Percentiles rank a stretch among this genome's conserved stretches.
These are phyloP conservation scores for Leptodermis oblonga DNA, from an alignment of 257 asterid species.

Conservation along the genomic window DNA sequence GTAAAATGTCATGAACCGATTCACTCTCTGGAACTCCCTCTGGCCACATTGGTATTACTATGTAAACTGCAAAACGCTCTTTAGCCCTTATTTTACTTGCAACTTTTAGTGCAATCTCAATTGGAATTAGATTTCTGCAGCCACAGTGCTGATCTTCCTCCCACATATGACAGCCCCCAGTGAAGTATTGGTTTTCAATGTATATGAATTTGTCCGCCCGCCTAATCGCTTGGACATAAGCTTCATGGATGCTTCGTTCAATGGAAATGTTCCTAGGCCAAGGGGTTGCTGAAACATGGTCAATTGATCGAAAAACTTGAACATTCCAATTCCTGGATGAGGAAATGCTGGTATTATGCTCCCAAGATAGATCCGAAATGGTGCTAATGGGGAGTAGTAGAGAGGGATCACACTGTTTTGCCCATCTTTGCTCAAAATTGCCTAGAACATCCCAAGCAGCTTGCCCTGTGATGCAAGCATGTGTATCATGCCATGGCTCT, in stretches of 20 bases:
- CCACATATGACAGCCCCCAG: conserved; percentile 90
- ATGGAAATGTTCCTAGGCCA: conserved; percentile 36
- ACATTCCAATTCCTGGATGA: conserved; percentile 55
- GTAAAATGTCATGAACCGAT: conserved; percentile 65
- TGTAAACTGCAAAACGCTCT: conserved; percentile 57
- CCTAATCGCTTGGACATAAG: conserved; percentile 80
- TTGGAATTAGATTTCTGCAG: conserved; percentile 74
- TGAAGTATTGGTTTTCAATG: conserved; percentile 84
- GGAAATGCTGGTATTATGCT: conserved; percentile 23
- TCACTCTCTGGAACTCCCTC: conserved; percentile 86
- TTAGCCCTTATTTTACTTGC: conserved; percentile 54
- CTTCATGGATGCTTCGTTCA: conserved; percentile 78
- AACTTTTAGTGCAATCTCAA: conserved; percentile 72
- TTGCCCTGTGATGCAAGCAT: conserved; percentile 66
- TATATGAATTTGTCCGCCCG: conserved; percentile 71
- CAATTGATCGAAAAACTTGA: conserved; percentile 82
- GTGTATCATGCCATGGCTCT: conserved; percentile 94
- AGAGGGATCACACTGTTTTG: conserved; percentile 68
- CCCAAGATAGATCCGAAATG: conserved; percentile 48
- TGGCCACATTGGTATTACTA: conserved; percentile 94
- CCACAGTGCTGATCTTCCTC: conserved; percentile 73
- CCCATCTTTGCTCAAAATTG: conserved; percentile 90
- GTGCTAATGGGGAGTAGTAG: conserved; percentile 43
- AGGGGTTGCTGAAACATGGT: conserved; percentile 59
- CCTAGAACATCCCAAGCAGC: conserved; percentile 66